Evolutionary conservation across 345 rosid genomes (phyloP).

Genomic region (Eucalyptus paniculata): DNA sequence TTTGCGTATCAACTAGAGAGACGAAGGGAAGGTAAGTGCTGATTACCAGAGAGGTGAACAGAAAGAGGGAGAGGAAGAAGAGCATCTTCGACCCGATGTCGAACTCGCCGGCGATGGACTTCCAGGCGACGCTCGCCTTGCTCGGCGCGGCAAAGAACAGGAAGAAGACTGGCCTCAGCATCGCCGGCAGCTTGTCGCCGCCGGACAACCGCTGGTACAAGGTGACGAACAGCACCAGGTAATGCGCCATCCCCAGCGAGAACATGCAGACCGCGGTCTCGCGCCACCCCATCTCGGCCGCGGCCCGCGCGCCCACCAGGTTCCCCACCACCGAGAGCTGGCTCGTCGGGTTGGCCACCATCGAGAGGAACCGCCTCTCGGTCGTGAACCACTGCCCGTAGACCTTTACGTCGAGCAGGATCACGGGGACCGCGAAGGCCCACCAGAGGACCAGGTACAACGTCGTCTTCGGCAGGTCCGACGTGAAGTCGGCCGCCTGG

Average conservation of each 20-base stretch:
- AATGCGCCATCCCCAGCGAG: slow-evolving; percentile 29
- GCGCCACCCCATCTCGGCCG: slow-evolving; percentile 28
- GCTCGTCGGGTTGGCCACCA: slow-evolving; percentile 33
- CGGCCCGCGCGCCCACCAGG: slow-evolving; percentile 21
- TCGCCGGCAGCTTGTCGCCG: slow-evolving; percentile 11
- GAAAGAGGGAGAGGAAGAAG: slow-evolving; percentile 46
- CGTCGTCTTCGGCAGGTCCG: background rate
- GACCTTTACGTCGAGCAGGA: slow-evolving; percentile 24
- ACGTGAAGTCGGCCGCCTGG: slow-evolving; percentile 5
- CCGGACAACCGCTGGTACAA: slow-evolving; percentile 24
- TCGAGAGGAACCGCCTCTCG: slow-evolving; percentile 21
- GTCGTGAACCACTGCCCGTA: slow-evolving; percentile 39
- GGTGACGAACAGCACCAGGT: slow-evolving; percentile 35
- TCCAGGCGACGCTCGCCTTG: slow-evolving; percentile 39
- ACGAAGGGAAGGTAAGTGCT: background rate
- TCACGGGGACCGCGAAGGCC: slow-evolving; percentile 13
- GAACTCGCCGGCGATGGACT: slow-evolving; percentile 7
- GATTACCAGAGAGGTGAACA: slow-evolving; percentile 50
- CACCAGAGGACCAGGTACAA: slow-evolving; percentile 15
- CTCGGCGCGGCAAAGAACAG: slow-evolving; percentile 28
- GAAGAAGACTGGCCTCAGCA: slow-evolving; percentile 26
- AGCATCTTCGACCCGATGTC: slow-evolving; percentile 29
- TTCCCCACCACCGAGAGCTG: slow-evolving; percentile 29
- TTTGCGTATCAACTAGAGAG: background rate
- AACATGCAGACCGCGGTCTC: slow-evolving; percentile 26